Conservation (phyloP, 2,329 filamentous ascomycete genomes). For the Dichotomopilus funicola region DNA sequence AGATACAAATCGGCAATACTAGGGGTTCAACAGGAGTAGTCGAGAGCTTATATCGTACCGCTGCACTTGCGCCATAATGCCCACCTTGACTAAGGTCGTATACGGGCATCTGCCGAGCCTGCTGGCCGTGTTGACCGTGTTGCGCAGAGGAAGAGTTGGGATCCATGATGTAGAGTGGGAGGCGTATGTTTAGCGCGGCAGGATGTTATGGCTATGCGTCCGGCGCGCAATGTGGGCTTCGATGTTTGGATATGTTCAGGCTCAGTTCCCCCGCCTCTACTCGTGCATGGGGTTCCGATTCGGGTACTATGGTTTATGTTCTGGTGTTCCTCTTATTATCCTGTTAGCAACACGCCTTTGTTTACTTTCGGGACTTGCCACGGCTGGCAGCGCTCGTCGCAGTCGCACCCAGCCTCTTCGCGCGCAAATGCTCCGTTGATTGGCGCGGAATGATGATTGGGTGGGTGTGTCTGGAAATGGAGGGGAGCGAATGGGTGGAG, state of each 20-base stretch:
- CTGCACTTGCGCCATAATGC: slow-evolving; percentile 68
- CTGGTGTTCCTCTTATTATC: not conserved
- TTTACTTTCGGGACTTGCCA: slow-evolving; percentile 22
- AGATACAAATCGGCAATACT: slow-evolving; percentile 9
- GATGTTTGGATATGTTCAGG: not conserved
- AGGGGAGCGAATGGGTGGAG: slow-evolving; percentile 28
- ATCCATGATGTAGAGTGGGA: slow-evolving; percentile 42
- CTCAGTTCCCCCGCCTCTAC: slow-evolving; percentile 1
- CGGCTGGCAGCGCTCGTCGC: slow-evolving; percentile 4
- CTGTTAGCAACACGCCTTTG: slow-evolving; percentile 18
- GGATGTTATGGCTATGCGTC: slow-evolving; percentile 1
- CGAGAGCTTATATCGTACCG: slow-evolving; percentile 43
- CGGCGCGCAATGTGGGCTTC: not conserved
- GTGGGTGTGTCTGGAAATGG: slow-evolving; percentile 18
- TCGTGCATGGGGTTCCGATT: slow-evolving; percentile 2
- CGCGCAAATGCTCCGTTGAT: slow-evolving; percentile 20
- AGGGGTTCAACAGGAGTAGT: not conserved
- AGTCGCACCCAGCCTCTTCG: slow-evolving; percentile 19
- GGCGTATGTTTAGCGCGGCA: not conserved
- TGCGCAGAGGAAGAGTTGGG: slow-evolving; percentile 42
- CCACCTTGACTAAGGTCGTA: slow-evolving; percentile 70
- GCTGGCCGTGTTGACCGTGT: slow-evolving; percentile 51
- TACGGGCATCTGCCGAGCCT: slow-evolving; percentile 44
- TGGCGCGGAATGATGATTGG: slow-evolving; percentile 31
- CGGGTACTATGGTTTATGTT: not conserved